Evolutionary conservation across 2,329 filamentous ascomycete species (phyloP), one percentile per base, ranked within the genome.

Genomic region (Trichoderma lentiforme): DNA sequence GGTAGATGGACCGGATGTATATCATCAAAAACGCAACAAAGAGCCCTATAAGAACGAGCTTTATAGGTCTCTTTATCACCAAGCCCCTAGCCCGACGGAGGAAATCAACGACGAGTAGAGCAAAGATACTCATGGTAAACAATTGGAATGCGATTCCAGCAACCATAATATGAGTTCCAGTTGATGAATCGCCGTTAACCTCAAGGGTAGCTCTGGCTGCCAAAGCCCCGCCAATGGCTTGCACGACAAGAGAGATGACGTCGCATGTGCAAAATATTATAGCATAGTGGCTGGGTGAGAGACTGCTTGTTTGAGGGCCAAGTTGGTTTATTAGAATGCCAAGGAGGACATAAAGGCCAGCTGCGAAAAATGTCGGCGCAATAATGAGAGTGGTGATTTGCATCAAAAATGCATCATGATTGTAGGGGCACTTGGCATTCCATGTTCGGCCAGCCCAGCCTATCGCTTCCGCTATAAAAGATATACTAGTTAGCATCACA

Each of bases 381-480:
- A 83, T 80, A 71, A 83, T 81, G 63, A 83, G 81, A 12, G 82
- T 83, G 2, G 83, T 84, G 56, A 86, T 86, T 74, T 87, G 85
- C 76, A 86, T 84, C 6, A 86, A 76, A 71, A 86, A 87, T 14
- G 85, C 84, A 15, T 81, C 82, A 14, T 77, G 71, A 75, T 85
- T 86, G 75, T 86, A 86, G 1, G 84, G 84, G 69, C 85, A 87
- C 63, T 83, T 75, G 18, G 83, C 77, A 11, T 84, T 85, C 83
- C 84, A 86, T 4, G 84, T 81, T 36, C 85, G 81, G 14, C 81
- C 84, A 3, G 80, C 81, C 85, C 85, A 87, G 39, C 85, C 85
- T 57, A 86, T 77, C 11, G 84, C 73, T 74, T 86, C 85, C 71
- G 62, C 62, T 65, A 24, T 18, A 53, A 14, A 6, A 7, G 36